A percentile compares a stretch with the other conserved stretches of the same genome.
Conservation (phyloP, 495 filamentous ascomycete genomes). For the Rostrohypoxylon terebratum region DNA sequence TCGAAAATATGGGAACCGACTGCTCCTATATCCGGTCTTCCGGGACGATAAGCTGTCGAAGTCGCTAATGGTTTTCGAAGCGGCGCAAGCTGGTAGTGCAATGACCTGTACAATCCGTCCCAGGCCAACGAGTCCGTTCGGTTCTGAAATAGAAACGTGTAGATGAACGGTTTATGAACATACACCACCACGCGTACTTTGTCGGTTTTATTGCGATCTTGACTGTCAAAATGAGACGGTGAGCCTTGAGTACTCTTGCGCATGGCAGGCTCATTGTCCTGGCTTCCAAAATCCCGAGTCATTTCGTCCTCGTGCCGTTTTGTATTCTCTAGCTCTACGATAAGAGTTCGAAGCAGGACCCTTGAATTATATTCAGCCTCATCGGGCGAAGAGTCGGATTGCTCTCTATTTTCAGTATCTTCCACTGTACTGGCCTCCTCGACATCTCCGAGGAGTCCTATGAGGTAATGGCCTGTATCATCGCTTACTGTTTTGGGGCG, state of each 20-base stretch:
- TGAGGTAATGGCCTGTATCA: constrained; percentile 70
- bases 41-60: constrained; percentile 69
- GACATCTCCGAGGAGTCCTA: constrained; percentile 75
- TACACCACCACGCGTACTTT: constrained; percentile 79
- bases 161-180: constrained; percentile 86
- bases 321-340: constrained; percentile 60
- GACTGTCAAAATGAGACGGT: constrained; percentile 53
- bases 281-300: constrained; percentile 59
- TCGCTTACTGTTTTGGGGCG: constrained; percentile 23
- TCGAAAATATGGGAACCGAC: constrained; percentile 75
- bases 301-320: constrained; percentile 53
- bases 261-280: constrained; percentile 49
- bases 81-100: constrained; percentile 84
- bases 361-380: constrained; percentile 54
- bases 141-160: constrained; percentile 85
- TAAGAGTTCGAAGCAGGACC: constrained; percentile 61
- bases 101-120: constrained; percentile 78
- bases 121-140: constrained; percentile 73
- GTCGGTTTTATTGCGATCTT: constrained; percentile 63
- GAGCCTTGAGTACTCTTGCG: constrained; percentile 37
- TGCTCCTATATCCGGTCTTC: constrained; percentile 55
- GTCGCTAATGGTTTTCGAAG: constrained; percentile 76
- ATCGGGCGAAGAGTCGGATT: constrained; percentile 43
- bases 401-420: constrained; percentile 31
- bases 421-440: constrained; percentile 54